These are phyloP conservation scores for Hypoxylon fuscum DNA, from an alignment of 495 filamentous ascomycete species.

Conservation along the genomic window DNA sequence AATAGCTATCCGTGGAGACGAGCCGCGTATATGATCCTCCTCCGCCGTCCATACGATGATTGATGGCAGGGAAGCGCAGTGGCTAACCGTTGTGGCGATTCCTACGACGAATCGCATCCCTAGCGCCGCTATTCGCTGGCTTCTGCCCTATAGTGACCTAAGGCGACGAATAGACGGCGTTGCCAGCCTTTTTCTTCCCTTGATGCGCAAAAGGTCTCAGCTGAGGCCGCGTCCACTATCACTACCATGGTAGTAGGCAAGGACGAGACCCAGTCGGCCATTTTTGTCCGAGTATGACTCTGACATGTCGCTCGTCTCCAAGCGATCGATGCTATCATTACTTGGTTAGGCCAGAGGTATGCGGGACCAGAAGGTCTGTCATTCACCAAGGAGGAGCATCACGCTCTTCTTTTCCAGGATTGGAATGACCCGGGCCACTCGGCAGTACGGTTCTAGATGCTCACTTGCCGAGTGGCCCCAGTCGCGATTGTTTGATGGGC, in stretches of 20 bases:
- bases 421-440: constrained; percentile 26
- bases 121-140: constrained; percentile 31
- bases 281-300: constrained; percentile 15
- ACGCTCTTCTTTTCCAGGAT: constrained; percentile 34
- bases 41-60: constrained; percentile 10
- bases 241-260: constrained; percentile 32
- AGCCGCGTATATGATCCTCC: constrained; percentile 14
- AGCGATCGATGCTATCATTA: constrained; percentile 39
- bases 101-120: constrained; percentile 26
- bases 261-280: constrained; percentile 20
- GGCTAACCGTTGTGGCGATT: constrained; percentile 36
- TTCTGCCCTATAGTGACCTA: constrained; percentile 13
- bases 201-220: constrained; percentile 30
- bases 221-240: constrained; percentile 26
- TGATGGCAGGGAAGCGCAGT: constrained; percentile 23
- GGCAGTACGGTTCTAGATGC: constrained; percentile 37
- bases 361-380: constrained; percentile 33
- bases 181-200: constrained; percentile 15
- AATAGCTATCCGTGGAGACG: constrained; percentile 9
- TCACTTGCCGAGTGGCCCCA: constrained; percentile 34
- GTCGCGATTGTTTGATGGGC: constrained; percentile 28
- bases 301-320: constrained; percentile 22
- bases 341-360: constrained; percentile 29
- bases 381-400: constrained; percentile 17
- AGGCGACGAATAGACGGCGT: constrained; percentile 32